Percentiles rank a stretch among this genome's conserved stretches.
phyloP scores from a whole-genome alignment of 2,329 filamentous ascomycete species.

The Biscogniauxia marginata region DNA sequence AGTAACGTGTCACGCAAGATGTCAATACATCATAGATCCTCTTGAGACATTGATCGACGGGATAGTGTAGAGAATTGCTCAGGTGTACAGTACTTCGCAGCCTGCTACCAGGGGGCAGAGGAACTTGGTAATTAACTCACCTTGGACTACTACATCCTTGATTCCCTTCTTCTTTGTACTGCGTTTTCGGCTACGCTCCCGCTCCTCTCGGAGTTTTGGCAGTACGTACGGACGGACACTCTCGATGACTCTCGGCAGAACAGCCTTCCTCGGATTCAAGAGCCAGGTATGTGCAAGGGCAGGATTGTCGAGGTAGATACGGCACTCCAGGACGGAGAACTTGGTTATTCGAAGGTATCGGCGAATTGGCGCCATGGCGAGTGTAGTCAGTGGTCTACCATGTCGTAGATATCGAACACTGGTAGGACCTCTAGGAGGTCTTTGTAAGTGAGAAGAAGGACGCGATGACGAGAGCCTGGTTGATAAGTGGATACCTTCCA shows the following conservation, averaged over 20 bases:
- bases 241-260: conserved; percentile 80
- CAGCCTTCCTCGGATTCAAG: conserved; percentile 70
- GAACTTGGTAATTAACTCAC: conserved; percentile 45
- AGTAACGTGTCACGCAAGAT: conserved; percentile 21
- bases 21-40: conserved; percentile 19
- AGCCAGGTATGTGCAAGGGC: conserved; percentile 81
- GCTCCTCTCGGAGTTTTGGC: conserved; percentile 84
- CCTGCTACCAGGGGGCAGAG: conserved; percentile 14
- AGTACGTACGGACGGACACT: conserved; percentile 82
- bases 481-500: too few species aligned
- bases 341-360: conserved; percentile 90
- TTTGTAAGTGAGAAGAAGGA: too few species aligned
- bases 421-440: neutral
- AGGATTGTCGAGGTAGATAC: conserved; percentile 93
- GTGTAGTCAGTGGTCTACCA: conserved; percentile 16
- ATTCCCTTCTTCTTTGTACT: conserved; percentile 74
- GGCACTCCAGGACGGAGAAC: conserved; percentile 92
- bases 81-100: conserved; percentile 15
- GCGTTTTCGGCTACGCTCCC: conserved; percentile 55
- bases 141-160: conserved; percentile 83
- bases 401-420: conserved; percentile 9
- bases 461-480: too few species aligned
- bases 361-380: conserved; percentile 77
- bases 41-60: conserved; percentile 2
- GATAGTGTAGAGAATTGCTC: conserved; percentile 13